These are phyloP conservation scores for Phlebiopsis gigantea DNA, from an alignment of 768 basidiomycete species.

Conservation along the genomic window DNA sequence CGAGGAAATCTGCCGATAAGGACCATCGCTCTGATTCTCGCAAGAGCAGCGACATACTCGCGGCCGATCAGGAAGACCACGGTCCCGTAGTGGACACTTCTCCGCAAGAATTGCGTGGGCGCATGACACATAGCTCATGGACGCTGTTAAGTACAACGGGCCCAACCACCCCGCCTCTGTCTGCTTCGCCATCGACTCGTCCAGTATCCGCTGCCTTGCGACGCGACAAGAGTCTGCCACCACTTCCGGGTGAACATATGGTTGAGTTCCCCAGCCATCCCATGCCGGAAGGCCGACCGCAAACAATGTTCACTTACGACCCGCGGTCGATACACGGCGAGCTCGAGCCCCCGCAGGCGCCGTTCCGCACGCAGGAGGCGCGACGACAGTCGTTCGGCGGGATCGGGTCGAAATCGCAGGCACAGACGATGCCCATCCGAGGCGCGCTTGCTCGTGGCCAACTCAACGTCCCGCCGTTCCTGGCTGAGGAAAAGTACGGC, in stretches of 20 bases:
- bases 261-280: constrained; percentile 23
- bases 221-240: constrained; percentile 75
- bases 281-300: constrained; percentile 46
- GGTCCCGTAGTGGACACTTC: constrained; percentile 25
- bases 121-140: constrained; percentile 21
- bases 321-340: constrained; percentile 46
- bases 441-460: constrained; percentile 12
- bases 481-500: constrained; percentile 41
- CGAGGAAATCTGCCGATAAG: constrained; percentile 55
- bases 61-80: constrained; percentile 36
- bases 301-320: constrained; percentile 61
- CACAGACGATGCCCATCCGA: constrained; percentile 45
- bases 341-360: constrained; percentile 56
- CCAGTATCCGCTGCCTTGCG: constrained; percentile 26
- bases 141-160: constrained; percentile 17
- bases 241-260: constrained; percentile 51
- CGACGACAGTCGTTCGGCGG: constrained; percentile 80
- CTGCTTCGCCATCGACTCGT: constrained; percentile 11
- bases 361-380: constrained; percentile 51
- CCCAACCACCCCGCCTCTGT: constrained; percentile 16
- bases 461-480: constrained; percentile 20
- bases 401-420: constrained; percentile 48
- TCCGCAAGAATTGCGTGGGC: constrained; percentile 17
- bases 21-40: constrained; percentile 43
- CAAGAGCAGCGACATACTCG: constrained; percentile 37